These are phyloP conservation scores for Pseudogymnoascus sp. DNA, from an alignment of 2,329 filamentous ascomycete genomes.

Conservation along the genomic window DNA sequence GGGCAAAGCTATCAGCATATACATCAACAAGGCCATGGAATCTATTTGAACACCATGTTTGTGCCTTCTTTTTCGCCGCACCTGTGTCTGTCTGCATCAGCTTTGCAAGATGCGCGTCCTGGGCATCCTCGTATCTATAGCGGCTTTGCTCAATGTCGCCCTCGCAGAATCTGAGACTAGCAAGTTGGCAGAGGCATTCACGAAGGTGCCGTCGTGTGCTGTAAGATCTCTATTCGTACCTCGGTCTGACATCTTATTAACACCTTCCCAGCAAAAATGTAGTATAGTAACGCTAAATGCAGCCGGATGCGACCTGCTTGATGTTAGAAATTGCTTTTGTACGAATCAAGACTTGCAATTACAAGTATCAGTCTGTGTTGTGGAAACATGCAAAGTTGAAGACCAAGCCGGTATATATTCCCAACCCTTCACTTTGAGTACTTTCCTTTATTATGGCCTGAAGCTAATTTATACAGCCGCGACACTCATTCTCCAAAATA, in stretches of 20 bases:
- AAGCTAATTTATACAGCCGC: neutral
- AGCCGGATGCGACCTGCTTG: neutral
- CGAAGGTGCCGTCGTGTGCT: slow-evolving; percentile 7
- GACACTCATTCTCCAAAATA: slow-evolving; percentile 11
- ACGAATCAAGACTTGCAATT: slow-evolving; percentile 13
- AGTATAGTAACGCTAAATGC: neutral
- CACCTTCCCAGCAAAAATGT: neutral
- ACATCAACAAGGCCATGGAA: slow-evolving; percentile 2
- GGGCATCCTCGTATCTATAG: neutral
- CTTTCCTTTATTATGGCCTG: neutral
- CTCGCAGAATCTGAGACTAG: neutral
- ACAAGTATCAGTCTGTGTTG: slow-evolving; percentile 12
- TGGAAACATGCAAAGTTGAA: slow-evolving; percentile 12
- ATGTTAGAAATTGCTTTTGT: slow-evolving; percentile 15
- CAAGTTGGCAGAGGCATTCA: neutral
- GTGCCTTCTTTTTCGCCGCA: neutral
- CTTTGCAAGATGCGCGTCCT: slow-evolving; percentile 4
- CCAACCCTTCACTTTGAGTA: neutral
- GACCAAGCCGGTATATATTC: slow-evolving; percentile 15
- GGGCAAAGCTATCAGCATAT: slow-evolving; percentile 1
- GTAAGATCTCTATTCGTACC: neutral
- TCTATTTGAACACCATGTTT: neutral
- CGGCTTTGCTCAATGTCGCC: neutral
- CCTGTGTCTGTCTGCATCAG: slow-evolving; percentile 3
- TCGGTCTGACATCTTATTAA: neutral